These are phyloP conservation scores for Magnaporthiopsis rhizophila DNA, from an alignment of 2,329 filamentous ascomycete species.

Conservation along the genomic window DNA sequence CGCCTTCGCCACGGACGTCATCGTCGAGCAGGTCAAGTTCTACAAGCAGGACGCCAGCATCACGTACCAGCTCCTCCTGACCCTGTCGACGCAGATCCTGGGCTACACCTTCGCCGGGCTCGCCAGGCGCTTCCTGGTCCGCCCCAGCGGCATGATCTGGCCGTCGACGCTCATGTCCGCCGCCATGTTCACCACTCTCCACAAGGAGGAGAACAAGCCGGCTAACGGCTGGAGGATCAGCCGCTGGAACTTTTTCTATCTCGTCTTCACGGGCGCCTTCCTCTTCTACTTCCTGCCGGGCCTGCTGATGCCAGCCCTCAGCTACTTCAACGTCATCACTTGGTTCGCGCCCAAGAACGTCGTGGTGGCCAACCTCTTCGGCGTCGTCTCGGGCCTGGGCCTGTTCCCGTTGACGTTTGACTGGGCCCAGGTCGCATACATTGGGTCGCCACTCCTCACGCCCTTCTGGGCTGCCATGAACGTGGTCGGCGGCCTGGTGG, in stretches of 20 bases:
- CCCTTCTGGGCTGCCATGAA: constrained; percentile 85
- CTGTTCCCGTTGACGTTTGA: constrained; percentile 83
- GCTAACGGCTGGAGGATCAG: constrained; percentile 79
- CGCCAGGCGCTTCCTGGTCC: constrained; percentile 71
- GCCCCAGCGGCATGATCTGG: constrained; percentile 87
- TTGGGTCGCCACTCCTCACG: constrained; percentile 74
- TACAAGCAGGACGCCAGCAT: constrained; percentile 76
- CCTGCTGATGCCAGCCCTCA: constrained; percentile 72
- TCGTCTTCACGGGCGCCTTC: constrained; percentile 63
- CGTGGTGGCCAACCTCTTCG: constrained; percentile 80
- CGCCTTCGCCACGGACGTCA: constrained; percentile 82
- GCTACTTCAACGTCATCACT: constrained; percentile 82
- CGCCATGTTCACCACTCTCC: constrained; percentile 80
- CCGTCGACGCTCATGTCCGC: constrained; percentile 77
- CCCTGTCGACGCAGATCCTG: constrained; percentile 76
- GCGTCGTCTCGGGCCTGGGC: constrained; percentile 75
- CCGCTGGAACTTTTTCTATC: constrained; percentile 75
- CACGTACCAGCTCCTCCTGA: constrained; percentile 72
- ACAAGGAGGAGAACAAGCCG: constrained; percentile 74
- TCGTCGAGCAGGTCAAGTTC: constrained; percentile 83
- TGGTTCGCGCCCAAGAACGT: constrained; percentile 84
- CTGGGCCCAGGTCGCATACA: constrained; percentile 85
- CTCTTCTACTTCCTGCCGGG: constrained; percentile 81
- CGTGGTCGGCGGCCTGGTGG: constrained; percentile 68
- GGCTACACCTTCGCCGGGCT: constrained; percentile 83